Evolutionary conservation across 1,139 yeast genomes (phyloP), one percentile per base, ranked within the genome.

Genomic region (Geotrichum cucujoidarum): DNA sequence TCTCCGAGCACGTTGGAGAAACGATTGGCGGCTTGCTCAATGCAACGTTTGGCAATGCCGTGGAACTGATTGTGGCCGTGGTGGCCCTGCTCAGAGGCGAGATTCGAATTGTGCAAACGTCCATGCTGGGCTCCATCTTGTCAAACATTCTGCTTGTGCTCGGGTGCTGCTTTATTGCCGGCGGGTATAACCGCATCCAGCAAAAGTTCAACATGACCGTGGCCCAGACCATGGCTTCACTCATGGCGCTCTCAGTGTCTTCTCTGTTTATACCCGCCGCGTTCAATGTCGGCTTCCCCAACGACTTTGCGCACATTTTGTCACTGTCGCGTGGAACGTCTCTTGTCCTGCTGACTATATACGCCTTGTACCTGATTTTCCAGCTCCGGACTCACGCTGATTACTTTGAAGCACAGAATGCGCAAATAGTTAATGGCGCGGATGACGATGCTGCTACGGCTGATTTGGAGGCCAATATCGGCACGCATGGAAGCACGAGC

Each of bases 41-140:
- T 69, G 97, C 97, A 2, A 90, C 97, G 8, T 86, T 92, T 64
- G 98, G 98, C 53, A 92, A 92, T 67, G 97, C 95, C 6, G 87
- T 71, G 27, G 98, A 92, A 69, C 79, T 92, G 56, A 92, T 92
- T 65, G 97, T 92, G 42, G 88, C 96, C 1, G 73, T 92, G 29
- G 88, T 92, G 59, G 98, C 98, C 1, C 74, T 92, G 60, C 74
- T 71, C 57, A 83, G 85, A 40, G 88, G 89, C 57, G 96, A 92
- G 68, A 80, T 92, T 47, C 77, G 95, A 57, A 90, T 92, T 60
- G 98, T 92, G 36, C 77, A 92, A 68, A 95, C 97, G 2, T 84
- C 95, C 27, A 90, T 92, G 97, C 75, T 92, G 53, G 98, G 98
- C 29, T 85, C 95, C 48, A 85, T 92, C 54, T 73, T 92, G 51